phyloP scores from a whole-genome alignment of 495 filamentous ascomycete genomes.

The Aspergillus mulundensis region DNA sequence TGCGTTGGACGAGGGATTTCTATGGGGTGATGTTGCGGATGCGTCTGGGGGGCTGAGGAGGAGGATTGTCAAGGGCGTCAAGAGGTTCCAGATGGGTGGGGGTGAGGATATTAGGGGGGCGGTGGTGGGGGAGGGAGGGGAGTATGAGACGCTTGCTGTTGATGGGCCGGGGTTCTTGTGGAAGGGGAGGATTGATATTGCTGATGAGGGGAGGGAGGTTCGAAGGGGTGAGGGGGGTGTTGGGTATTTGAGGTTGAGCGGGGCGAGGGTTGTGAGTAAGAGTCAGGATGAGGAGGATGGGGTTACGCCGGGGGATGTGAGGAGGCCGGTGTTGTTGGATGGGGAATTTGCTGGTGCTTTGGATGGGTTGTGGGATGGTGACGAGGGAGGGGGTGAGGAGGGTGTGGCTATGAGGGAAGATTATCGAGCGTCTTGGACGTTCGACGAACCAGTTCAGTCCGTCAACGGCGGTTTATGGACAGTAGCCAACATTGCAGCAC shows the following conservation, averaged over 20 bases:
- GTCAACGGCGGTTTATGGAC: conserved; percentile 28
- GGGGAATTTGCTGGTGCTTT: conserved; percentile 32
- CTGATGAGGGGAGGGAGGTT: conserved; percentile 48
- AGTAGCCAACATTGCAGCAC: conserved; percentile 43
- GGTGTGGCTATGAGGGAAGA: background rate
- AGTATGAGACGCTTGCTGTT: conserved; percentile 91
- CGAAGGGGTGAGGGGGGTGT: conserved; percentile 67
- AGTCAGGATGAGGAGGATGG: conserved; percentile 17
- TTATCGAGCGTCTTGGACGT: conserved; percentile 12
- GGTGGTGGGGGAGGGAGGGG: conserved; percentile 86
- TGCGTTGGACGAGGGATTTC: conserved; percentile 72
- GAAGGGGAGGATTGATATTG: conserved; percentile 64
- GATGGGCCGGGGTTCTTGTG: conserved; percentile 72
- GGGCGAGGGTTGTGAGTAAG: conserved; percentile 56
- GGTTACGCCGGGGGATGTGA: conserved; percentile 37
- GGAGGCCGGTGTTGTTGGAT: conserved; percentile 46
- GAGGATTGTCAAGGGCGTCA: conserved; percentile 58
- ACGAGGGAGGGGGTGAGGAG: background rate
- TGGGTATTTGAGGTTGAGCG: conserved; percentile 55
- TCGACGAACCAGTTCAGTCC: conserved; percentile 16
- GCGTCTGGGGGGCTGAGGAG: conserved; percentile 44
- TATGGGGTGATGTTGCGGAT: conserved; percentile 74
- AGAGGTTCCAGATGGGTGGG: conserved; percentile 52
- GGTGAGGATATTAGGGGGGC: conserved; percentile 56
- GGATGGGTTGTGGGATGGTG: conserved; percentile 17